Percentiles rank a stretch among this genome's conserved stretches.
Evolutionary conservation across 1,139 yeast genomes (phyloP).

Genomic region (Yamadazyma friedrichii): DNA sequence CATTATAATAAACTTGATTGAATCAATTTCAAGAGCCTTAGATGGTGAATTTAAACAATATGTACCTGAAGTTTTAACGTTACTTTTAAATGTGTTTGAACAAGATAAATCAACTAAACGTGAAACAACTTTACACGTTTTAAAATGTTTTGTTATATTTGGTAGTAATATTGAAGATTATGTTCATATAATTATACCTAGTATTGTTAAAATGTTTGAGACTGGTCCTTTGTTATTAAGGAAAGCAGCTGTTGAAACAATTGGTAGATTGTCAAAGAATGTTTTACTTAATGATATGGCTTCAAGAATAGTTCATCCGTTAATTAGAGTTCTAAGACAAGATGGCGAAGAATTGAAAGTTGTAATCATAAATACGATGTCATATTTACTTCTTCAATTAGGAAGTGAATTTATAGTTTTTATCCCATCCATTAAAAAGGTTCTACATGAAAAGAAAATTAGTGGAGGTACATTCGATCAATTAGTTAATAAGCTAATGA

Average conservation of each 20-base stretch:
- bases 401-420: slow-evolving; percentile 85
- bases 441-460: slow-evolving; percentile 60
- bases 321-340: slow-evolving; percentile 65
- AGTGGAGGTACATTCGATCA: slow-evolving; percentile 79
- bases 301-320: slow-evolving; percentile 84
- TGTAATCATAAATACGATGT: slow-evolving; percentile 75
- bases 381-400: slow-evolving; percentile 75
- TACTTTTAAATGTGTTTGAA: slow-evolving; percentile 74
- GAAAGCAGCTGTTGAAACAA: slow-evolving; percentile 75
- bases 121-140: slow-evolving; percentile 70
- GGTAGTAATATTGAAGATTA: slow-evolving; percentile 89
- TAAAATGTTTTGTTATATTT: slow-evolving; percentile 84
- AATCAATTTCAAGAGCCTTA: slow-evolving; percentile 79
- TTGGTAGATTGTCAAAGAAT: slow-evolving; percentile 76
- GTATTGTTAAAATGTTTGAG: slow-evolving; percentile 79
- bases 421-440: slow-evolving; percentile 80
- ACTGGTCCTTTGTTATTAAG: slow-evolving; percentile 59
- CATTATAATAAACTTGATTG: slow-evolving; percentile 77
- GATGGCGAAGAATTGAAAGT: slow-evolving; percentile 61
- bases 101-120: slow-evolving; percentile 67
- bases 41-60: slow-evolving; percentile 91
- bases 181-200: slow-evolving; percentile 81
- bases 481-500: slow-evolving; percentile 70
- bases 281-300: slow-evolving; percentile 86
- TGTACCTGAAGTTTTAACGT: slow-evolving; percentile 73